These are phyloP conservation scores for Claviceps cyperi DNA, from an alignment of 2,329 filamentous ascomycete genomes.

Conservation along the genomic window DNA sequence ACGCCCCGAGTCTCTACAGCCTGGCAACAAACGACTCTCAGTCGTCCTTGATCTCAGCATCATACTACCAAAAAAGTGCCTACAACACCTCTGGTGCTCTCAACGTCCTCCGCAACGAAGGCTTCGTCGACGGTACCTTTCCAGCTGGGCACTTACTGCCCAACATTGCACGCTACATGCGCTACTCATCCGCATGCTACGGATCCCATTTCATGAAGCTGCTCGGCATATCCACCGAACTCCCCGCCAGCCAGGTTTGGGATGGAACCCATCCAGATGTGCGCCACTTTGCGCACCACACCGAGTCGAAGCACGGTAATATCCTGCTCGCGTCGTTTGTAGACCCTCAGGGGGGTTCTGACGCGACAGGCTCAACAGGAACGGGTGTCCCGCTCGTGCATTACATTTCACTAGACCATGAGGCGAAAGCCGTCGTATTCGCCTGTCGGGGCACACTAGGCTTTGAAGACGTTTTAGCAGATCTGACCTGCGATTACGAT, in stretches of 20 bases:
- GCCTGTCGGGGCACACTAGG: conserved; percentile 58
- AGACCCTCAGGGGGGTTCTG: conserved; percentile 52
- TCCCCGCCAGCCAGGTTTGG: conserved; percentile 26
- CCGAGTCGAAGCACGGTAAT: conserved; percentile 39
- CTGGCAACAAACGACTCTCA: conserved; percentile 41
- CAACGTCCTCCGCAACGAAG: conserved; percentile 33
- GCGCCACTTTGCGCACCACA: conserved; percentile 49
- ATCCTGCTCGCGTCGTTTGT: conserved; percentile 57
- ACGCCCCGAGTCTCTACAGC: conserved; percentile 45
- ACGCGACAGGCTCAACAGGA: conserved; percentile 47
- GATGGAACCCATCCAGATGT: conserved; percentile 44
- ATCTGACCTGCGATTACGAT: conserved; percentile 63
- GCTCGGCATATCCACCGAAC: conserved; percentile 43
- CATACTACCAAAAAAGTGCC: conserved; percentile 32
- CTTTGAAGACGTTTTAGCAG: conserved; percentile 59
- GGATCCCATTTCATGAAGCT: conserved; percentile 48
- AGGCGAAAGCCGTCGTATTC: conserved; percentile 57
- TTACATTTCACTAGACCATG: conserved; percentile 57
- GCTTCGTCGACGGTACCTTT: conserved; percentile 43
- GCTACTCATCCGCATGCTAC: conserved; percentile 52
- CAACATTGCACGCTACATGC: conserved; percentile 51
- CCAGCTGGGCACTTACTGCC: conserved; percentile 43
- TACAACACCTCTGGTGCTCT: conserved; percentile 35
- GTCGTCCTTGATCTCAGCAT: conserved; percentile 36
- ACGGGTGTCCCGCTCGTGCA: conserved; percentile 58